A percentile compares a stretch with the other conserved stretches of the same genome.
phyloP scores from a whole-genome alignment of 2,329 filamentous ascomycete genomes.

The Monilinia polystroma region DNA sequence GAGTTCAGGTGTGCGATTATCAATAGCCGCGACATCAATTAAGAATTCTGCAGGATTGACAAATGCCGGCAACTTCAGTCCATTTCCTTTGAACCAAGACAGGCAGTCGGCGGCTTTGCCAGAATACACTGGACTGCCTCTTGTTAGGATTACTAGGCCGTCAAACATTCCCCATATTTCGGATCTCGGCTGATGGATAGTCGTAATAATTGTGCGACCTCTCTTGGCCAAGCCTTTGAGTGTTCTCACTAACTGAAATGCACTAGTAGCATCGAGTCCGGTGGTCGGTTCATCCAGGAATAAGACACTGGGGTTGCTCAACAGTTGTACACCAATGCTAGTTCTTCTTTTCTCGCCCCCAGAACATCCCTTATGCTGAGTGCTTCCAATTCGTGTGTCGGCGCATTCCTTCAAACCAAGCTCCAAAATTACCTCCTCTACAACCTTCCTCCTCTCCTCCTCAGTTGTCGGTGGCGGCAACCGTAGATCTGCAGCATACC shows the following conservation, averaged over 20 bases:
- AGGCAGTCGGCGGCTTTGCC: slow-evolving; percentile 59
- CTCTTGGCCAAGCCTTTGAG: slow-evolving; percentile 66
- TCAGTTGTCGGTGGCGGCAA: slow-evolving; percentile 61
- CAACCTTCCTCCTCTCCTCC: slow-evolving; percentile 59
- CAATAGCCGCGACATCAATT: slow-evolving; percentile 72
- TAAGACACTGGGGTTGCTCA: slow-evolving; percentile 75
- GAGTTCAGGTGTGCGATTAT: slow-evolving; percentile 66
- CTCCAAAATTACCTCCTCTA: slow-evolving; percentile 75
- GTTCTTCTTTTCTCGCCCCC: slow-evolving; percentile 76
- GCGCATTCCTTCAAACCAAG: slow-evolving; percentile 76
- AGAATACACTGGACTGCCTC: slow-evolving; percentile 67
- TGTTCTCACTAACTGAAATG: slow-evolving; percentile 70
- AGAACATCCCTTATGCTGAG: slow-evolving; percentile 70
- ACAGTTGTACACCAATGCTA: slow-evolving; percentile 73
- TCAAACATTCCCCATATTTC: slow-evolving; percentile 81
- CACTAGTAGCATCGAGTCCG: slow-evolving; percentile 73
- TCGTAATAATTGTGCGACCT: slow-evolving; percentile 69
- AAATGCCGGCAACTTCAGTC: slow-evolving; percentile 64
- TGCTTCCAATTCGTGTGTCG: slow-evolving; percentile 70
- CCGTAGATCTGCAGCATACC: slow-evolving; percentile 70
- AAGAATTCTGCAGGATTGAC: slow-evolving; percentile 77
- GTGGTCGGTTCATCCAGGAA: slow-evolving; percentile 81
- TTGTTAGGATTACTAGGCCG: slow-evolving; percentile 65
- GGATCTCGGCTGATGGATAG: slow-evolving; percentile 74
- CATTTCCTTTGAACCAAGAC: slow-evolving; percentile 61